Conservation (phyloP, 805 yeast species). For the Maudiozyma pseudohumilis region DNA sequence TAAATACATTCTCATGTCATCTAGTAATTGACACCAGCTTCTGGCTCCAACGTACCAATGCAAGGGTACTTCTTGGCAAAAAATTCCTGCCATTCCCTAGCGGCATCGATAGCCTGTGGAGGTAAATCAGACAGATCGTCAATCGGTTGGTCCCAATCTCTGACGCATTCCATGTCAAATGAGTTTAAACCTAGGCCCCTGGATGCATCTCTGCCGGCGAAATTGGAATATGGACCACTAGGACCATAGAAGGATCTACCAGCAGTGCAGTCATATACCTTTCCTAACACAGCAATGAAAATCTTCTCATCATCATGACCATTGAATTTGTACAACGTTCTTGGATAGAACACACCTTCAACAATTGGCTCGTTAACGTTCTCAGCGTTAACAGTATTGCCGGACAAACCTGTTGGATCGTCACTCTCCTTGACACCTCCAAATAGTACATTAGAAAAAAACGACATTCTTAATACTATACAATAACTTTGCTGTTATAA, state of each 20-base stretch:
- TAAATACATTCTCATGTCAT: too few relatives aligned
- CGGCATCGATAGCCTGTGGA: slow-evolving; percentile 49
- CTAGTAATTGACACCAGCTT: slow-evolving; percentile 23
- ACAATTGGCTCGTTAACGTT: slow-evolving; percentile 30
- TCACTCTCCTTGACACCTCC: slow-evolving; percentile 27
- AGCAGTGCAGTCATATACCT: slow-evolving; percentile 70
- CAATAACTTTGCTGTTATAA: background rate
- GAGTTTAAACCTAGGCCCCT: slow-evolving; percentile 85
- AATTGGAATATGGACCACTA: slow-evolving; percentile 86
- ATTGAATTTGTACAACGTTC: slow-evolving; percentile 60
- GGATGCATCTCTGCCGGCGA: slow-evolving; percentile 94
- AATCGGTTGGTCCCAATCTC: slow-evolving; percentile 64
- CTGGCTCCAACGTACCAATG: slow-evolving; percentile 60
- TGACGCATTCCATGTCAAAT: slow-evolving; percentile 59
- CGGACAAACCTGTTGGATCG: slow-evolving; percentile 28
- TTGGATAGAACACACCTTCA: slow-evolving; percentile 57
- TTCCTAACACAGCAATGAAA: slow-evolving; percentile 79
- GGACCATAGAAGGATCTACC: slow-evolving; percentile 91
- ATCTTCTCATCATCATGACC: slow-evolving; percentile 74
- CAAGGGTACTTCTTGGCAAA: slow-evolving; percentile 73
- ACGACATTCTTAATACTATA: slow-evolving; percentile 23
- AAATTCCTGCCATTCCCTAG: slow-evolving; percentile 79
- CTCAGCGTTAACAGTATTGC: slow-evolving; percentile 4
- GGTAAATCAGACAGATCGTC: slow-evolving; percentile 59
- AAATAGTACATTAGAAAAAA: slow-evolving; percentile 24